A percentile compares a stretch with the other conserved stretches of the same genome.
These are phyloP conservation scores for Cladorrhinum samala DNA, from an alignment of 495 filamentous ascomycete species.

Conservation along the genomic window DNA sequence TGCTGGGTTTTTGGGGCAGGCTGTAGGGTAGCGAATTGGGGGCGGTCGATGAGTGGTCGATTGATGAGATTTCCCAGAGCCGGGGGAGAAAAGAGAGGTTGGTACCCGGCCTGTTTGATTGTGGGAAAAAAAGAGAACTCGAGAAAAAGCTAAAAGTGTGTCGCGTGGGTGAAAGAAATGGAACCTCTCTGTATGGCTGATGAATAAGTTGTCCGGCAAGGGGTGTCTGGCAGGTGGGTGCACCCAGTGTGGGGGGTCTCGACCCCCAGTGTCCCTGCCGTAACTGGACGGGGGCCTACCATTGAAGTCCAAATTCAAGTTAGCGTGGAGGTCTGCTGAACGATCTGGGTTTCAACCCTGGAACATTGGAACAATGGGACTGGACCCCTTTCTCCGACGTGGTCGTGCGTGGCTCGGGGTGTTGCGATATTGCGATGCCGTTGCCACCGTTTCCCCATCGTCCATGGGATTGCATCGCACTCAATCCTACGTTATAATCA, in stretches of 20 bases:
- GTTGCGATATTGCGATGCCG: too few relatives aligned
- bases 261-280: too few relatives aligned
- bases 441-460: too few relatives aligned
- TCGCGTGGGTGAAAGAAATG: not conserved
- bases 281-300: too few relatives aligned
- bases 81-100: not conserved
- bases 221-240: not conserved
- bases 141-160: not conserved
- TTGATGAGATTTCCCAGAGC: too few relatives aligned
- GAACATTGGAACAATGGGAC: too few relatives aligned
- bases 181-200: not conserved
- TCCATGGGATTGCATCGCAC: too few relatives aligned
- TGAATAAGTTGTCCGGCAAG: not conserved
- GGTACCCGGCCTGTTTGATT: not conserved
- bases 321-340: not conserved
- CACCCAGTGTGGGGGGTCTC: not conserved
- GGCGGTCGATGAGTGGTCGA: too few relatives aligned
- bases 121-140: not conserved
- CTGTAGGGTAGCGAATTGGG: too few relatives aligned
- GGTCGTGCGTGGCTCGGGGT: too few relatives aligned
- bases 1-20: not conserved
- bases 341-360: not conserved
- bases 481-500: too few relatives aligned
- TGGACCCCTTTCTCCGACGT: not conserved
- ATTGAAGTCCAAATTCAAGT: not conserved